A percentile compares a stretch with the other conserved stretches of the same genome.
Conservation (phyloP, 2,329 filamentous ascomycete genomes). For the Botryotinia calthae region DNA sequence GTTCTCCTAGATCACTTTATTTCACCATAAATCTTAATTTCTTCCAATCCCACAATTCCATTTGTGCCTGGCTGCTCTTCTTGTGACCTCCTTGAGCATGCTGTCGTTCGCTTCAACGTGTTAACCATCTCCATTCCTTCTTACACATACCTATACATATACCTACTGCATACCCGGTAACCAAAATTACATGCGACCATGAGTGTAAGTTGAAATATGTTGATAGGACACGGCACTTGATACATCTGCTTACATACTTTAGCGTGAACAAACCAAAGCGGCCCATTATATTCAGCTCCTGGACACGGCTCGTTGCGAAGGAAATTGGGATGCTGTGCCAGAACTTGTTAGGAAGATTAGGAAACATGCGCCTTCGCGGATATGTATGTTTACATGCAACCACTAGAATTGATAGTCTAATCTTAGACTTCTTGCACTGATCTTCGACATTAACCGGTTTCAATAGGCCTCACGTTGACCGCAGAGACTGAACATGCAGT, state of each 20-base stretch:
- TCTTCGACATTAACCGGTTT: constrained; percentile 26
- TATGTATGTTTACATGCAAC: constrained; percentile 60
- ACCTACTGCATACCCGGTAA: background rate
- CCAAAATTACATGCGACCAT: constrained; percentile 29
- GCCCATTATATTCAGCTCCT: constrained; percentile 77
- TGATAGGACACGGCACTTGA: background rate
- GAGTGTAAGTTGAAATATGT: constrained; percentile 30
- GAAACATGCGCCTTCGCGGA: constrained; percentile 84
- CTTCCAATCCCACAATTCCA: constrained; percentile 1
- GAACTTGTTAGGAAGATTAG: constrained; percentile 90
- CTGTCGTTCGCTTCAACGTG: constrained; percentile 20
- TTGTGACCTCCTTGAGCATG: constrained; percentile 19
- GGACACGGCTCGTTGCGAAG: constrained; percentile 83
- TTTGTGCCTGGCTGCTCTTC: constrained; percentile 4
- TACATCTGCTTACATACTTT: constrained; percentile 14
- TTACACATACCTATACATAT: background rate
- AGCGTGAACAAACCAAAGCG: constrained; percentile 64
- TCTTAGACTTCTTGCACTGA: background rate
- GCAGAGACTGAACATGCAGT: constrained; percentile 68
- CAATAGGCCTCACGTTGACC: constrained; percentile 64
- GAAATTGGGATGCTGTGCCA: constrained; percentile 80
- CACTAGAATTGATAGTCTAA: background rate
- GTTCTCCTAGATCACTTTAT: background rate
- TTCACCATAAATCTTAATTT: background rate
- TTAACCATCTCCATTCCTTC: background rate